Base-by-base conservation (phyloP, 768 basidiomycete genomes). In the Hydnomerulius pinastri region DNA sequence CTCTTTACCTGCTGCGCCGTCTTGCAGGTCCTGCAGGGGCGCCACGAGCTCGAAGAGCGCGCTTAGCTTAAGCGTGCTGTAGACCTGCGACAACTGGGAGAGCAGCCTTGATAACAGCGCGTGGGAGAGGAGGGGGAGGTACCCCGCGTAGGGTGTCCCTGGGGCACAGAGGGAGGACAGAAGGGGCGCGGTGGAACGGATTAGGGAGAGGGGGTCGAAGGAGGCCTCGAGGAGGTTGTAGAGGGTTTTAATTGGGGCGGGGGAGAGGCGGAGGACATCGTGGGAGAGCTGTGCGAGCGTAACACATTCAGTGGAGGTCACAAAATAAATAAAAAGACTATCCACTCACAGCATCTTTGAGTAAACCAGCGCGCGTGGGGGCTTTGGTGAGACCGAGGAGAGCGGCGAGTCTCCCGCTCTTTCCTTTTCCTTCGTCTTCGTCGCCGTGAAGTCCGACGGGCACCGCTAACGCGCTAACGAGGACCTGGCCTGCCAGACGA, bases 71-170 rank as follows among this genome's bases (percentile, higher is more conserved):
- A 98, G 85, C 11, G 87, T 84, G 24, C 86, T 87, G 71, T 98
- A 99, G 12, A 98, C 87, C 68, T 97, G 89, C 1, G 92, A 87
- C 30, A 99, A 85, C 66, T 96, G 92, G 23, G 86, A 85, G 58
- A 98, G 83, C 6, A 98, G 80, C 25, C 93, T 88, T 4, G 93
- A 92, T 55, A 98, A 85, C 15, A 97, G 80, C 37, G 96, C 95
- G 48, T 89, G 90, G 58, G 91, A 86, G 52, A 98, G 82, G 50
- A 94, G 88, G n/a, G 87, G 80, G 18, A 94, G 81, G 71, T 97
- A 98, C 1, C 87, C 83, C 0, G 87, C 76, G 60, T 90, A 94
- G 1, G 82, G 76, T 0, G 66, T 56, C 9, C 55, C 63, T 21
- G 25, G 43, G 9, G 77, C 68, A 17, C 72, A 68, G 48, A 95